Percentiles rank a stretch among this genome's conserved stretches.
Evolutionary conservation across 176 grass and related monocot genomes (phyloP).

Genomic region (Musa itinerans): DNA sequence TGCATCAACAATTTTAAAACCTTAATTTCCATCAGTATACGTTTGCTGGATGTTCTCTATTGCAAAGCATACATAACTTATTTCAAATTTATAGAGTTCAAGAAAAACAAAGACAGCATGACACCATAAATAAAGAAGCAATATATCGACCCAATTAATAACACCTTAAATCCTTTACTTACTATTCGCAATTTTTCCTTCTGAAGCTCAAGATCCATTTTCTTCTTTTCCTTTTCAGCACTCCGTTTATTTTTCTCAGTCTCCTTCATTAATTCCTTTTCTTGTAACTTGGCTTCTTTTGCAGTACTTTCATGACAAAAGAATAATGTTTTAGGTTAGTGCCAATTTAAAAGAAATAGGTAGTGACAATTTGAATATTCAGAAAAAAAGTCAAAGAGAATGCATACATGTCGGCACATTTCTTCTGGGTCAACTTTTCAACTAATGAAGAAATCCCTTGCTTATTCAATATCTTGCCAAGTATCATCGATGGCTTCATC

Average conservation of each 20-base stretch:
- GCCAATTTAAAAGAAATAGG: too few species aligned
- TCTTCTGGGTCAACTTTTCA: constrained; percentile 48
- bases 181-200: constrained; percentile 53
- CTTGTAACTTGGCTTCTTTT: constrained; percentile 40
- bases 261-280: constrained; percentile 44
- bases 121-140: too few species aligned
- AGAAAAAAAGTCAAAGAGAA: not conserved
- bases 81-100: too few species aligned
- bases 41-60: too few species aligned
- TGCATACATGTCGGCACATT: constrained; percentile 44
- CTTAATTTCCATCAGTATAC: too few species aligned
- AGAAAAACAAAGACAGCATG: too few species aligned
- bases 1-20: too few species aligned
- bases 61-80: too few species aligned
- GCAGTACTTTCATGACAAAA: constrained; percentile 22
- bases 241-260: constrained; percentile 33
- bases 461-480: constrained; percentile 53
- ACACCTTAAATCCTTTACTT: constrained; percentile 15
- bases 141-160: too few species aligned
- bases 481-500: constrained; percentile 25
- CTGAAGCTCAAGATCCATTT: constrained; percentile 31
- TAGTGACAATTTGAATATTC: not conserved
- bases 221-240: constrained; percentile 32
- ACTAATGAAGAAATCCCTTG: constrained; percentile 57
- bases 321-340: not conserved